phyloP scores from a whole-genome alignment of 2,329 filamentous ascomycete genomes.

The Macroventuria anomochaeta region DNA sequence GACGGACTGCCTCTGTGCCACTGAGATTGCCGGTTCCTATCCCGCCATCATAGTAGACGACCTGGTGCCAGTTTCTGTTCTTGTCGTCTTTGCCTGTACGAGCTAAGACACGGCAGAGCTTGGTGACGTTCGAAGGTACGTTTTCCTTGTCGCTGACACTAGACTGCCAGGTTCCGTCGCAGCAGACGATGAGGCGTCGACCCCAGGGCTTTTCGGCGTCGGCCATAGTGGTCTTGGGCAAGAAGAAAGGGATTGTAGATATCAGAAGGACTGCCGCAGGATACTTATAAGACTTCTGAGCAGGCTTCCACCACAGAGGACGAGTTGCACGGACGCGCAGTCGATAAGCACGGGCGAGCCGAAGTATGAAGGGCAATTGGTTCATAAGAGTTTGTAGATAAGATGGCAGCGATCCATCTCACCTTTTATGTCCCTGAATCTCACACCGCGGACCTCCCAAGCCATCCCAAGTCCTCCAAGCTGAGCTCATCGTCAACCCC shows the following conservation, averaged over 20 bases:
- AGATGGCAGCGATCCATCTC: background rate
- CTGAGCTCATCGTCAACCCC: conserved; percentile 6
- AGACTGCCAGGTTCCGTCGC: conserved; percentile 49
- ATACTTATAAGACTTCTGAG: background rate
- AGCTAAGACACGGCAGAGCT: conserved; percentile 42
- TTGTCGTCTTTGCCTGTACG: conserved; percentile 37
- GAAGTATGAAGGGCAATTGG: background rate
- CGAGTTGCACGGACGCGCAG: background rate
- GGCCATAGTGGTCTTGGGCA: background rate
- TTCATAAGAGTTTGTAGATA: background rate
- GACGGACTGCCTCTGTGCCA: conserved; percentile 31
- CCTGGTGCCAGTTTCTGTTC: conserved; percentile 42
- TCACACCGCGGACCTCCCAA: conserved; percentile 1
- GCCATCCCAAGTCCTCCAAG: conserved; percentile 3
- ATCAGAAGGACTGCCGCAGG: background rate
- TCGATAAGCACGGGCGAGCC: background rate
- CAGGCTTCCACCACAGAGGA: background rate
- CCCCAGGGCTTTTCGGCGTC: conserved; percentile 33
- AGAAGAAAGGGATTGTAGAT: background rate
- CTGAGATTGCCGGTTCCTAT: conserved; percentile 44
- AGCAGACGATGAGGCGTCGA: conserved; percentile 46
- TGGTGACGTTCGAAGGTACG: conserved; percentile 47
- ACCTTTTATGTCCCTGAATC: conserved; percentile 5
- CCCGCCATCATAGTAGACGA: conserved; percentile 48
- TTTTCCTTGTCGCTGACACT: conserved; percentile 40